Conservation (phyloP, 2,329 filamentous ascomycete genomes). For the Ascochyta lentis region DNA sequence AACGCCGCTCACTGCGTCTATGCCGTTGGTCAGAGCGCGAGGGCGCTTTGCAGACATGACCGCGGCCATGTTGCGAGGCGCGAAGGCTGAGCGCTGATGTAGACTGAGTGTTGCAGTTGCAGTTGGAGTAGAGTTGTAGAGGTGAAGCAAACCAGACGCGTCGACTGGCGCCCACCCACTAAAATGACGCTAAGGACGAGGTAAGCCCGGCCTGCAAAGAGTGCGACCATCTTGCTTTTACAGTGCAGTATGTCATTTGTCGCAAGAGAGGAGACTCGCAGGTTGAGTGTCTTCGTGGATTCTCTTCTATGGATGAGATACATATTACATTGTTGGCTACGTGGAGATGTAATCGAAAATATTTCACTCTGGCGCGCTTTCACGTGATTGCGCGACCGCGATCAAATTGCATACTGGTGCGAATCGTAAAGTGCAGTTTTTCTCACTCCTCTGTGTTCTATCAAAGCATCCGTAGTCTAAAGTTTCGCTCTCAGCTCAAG, state of each 20-base stretch:
- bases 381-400: slow-evolving; percentile 6
- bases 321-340: background rate
- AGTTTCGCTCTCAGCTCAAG: background rate
- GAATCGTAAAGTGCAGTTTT: background rate
- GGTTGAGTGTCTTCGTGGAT: background rate
- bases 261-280: background rate
- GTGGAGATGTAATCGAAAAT: background rate
- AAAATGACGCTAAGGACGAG: slow-evolving; percentile 17
- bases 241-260: background rate
- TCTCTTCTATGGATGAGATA: background rate
- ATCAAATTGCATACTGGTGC: background rate
- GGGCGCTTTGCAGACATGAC: slow-evolving; percentile 44
- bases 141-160: slow-evolving; percentile 25
- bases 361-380: background rate
- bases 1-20: slow-evolving; percentile 18
- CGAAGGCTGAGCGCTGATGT: background rate
- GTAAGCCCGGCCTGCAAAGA: background rate
- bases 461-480: slow-evolving; percentile 1
- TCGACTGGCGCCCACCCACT: slow-evolving; percentile 24
- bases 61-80: slow-evolving; percentile 31
- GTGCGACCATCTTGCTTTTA: background rate
- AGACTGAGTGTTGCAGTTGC: background rate
- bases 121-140: background rate
- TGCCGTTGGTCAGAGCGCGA: slow-evolving; percentile 31
- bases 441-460: slow-evolving; percentile 6